Base-by-base conservation (phyloP, 495 filamentous ascomycete genomes). In the Cercophora sp. region DNA sequence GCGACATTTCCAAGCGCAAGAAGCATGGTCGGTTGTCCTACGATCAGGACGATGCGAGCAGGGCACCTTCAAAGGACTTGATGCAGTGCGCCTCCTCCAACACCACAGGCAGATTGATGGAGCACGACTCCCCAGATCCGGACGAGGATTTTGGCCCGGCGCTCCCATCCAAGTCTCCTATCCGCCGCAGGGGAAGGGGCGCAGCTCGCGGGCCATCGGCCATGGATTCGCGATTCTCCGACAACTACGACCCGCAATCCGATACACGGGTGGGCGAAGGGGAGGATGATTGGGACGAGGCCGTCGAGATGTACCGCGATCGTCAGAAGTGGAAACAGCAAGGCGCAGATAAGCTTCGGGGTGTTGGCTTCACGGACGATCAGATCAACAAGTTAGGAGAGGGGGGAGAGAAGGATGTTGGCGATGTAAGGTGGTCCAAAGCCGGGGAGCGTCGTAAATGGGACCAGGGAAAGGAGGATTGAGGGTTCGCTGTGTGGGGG, bases 391-490 rank as follows among this genome's bases (percentile, higher is more conserved):
- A 84, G 56, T 94, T 87, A 89, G 87, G 91, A 72, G 85, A 79
- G 40, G 80, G 83, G 22, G 76, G 76, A 1, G 79, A 78, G 52
- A 75, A 74, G 52, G 78, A 84, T 57, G 77, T 82, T 48, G 85
- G 85, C 25, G 81, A 89, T 62, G 86, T 95, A 10, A 77, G 68
- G 56, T 98, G 93, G 92, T 76, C 77, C 37, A 86, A 84, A 63
- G 81, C 79, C 39, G 91, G 89, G 0, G 86, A 89, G 54, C 76
- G 80, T n/a, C 79, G 89, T 29, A 92, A 95, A 63, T 96, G 91
- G 91, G 91, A 97, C 46, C 25, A 49, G 16, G 62, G 62, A 19
- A 65, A 65, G 49, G 52, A 56, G 1, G 39, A n/a, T n/a, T n/a
- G n/a, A n/a, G n/a, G n/a, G n/a, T n/a, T n/a, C n/a, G n/a, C n/a